phyloP scores from a whole-genome alignment of 1,139 yeast species.

The Debaryomyces subglobosus region DNA sequence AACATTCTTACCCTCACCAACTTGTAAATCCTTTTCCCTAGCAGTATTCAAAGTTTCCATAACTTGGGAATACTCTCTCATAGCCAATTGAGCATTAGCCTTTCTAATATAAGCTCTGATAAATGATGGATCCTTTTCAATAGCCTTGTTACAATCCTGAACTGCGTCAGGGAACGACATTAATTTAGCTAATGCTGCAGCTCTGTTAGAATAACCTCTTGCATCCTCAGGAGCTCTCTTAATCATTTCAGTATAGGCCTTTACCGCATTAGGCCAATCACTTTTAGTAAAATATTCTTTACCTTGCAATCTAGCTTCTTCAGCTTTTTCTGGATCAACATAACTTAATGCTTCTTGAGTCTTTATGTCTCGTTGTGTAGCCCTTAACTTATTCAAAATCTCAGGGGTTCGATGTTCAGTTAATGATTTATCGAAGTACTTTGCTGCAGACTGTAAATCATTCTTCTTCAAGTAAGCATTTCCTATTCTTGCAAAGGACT shows the following conservation, averaged over 20 bases:
- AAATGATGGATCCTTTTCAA: constrained; percentile 82
- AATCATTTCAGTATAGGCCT: constrained; percentile 92
- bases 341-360: constrained; percentile 75
- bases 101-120: constrained; percentile 96
- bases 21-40: constrained; percentile 69
- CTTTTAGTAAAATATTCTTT: constrained; percentile 86
- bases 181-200: constrained; percentile 92
- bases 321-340: constrained; percentile 89
- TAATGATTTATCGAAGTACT: constrained; percentile 82
- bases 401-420: constrained; percentile 99
- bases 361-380: constrained; percentile 85
- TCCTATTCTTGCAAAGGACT: constrained; percentile 92
- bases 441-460: constrained; percentile 73
- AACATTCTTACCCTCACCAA: constrained; percentile 56
- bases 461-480: constrained; percentile 75
- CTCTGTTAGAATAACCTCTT: constrained; percentile 96
- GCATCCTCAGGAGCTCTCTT: constrained; percentile 97
- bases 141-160: constrained; percentile 88
- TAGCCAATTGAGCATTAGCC: constrained; percentile 91
- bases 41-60: constrained; percentile 83
- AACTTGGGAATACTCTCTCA: constrained; percentile 83
- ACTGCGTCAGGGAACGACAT: constrained; percentile 98
- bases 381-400: constrained; percentile 82
- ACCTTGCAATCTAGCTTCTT: constrained; percentile 92
- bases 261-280: constrained; percentile 97